Percentiles rank a stretch among this genome's conserved stretches.
Evolutionary conservation across 176 grass and related monocot species (phyloP).

Genomic region (Lolium multiflorum): DNA sequence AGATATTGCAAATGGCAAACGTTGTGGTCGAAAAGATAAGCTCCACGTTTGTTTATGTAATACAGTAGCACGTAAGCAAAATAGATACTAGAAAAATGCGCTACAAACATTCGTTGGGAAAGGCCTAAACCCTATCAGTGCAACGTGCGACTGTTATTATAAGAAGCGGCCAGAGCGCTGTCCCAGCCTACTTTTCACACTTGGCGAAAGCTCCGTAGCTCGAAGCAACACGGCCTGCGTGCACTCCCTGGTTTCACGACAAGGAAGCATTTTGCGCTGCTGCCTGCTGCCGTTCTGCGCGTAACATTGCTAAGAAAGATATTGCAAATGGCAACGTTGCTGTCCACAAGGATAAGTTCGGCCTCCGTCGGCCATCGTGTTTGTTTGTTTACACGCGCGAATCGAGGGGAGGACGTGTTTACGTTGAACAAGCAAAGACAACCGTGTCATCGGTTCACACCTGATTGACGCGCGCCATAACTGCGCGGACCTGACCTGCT

Average conservation of each 20-base stretch:
- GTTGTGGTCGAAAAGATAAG: too few species aligned
- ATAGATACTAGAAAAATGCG: too few species aligned
- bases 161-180: background rate
- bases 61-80: too few species aligned
- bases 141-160: conserved; percentile 9
- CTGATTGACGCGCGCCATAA: background rate
- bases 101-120: too few species aligned
- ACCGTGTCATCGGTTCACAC: background rate
- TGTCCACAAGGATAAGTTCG: background rate
- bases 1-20: too few species aligned
- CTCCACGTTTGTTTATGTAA: too few species aligned
- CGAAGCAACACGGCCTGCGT: background rate
- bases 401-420: background rate
- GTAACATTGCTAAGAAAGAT: background rate
- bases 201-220: conserved; percentile 35
- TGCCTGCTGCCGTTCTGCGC: conserved; percentile 12
- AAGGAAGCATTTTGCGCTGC: background rate
- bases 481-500: background rate
- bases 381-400: background rate
- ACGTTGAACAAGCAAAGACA: background rate
- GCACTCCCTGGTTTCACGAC: background rate
- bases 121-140: background rate
- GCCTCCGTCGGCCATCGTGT: background rate
- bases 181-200: conserved; percentile 35
- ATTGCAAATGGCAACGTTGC: conserved; percentile 34